Base-by-base conservation (phyloP, 1,284 basidiomycete species). In the Xerocomus nothofagi region DNA sequence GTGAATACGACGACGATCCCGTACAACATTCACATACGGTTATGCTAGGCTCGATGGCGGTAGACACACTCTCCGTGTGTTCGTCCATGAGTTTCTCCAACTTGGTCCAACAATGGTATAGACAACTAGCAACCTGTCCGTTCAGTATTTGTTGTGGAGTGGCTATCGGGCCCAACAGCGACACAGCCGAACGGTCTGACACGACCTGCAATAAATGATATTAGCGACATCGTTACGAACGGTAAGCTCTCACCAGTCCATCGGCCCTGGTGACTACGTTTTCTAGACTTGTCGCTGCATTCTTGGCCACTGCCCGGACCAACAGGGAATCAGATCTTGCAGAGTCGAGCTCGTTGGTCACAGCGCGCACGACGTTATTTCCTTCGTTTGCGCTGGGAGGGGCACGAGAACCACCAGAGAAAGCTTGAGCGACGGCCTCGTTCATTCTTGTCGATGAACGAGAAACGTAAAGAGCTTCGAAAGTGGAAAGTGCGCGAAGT, bases 241-340 rank as follows among this genome's bases (percentile, higher is more conserved):
- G 18, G 12, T 15, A 5, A 29, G 6, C 20, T 71, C 84, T 60
- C 50, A 95, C 91, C 69, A 91, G 59, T 17, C 68, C 71, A 44
- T 95, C 91, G 6, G 81, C 68, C 44, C 84, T 75, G 3, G 74
- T 73, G 14, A 83, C 62, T 57, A 92, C 74, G 56, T 75, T 76
- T 23, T 91, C 88, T 37, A 97, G 62, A 38, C 84, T 82, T 14
- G 79, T 74, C 12, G 74, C 76, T 0, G 81, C 83, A 61, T 84
- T 86, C 59, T 85, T 85, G 4, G 93, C 91, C 4, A 95, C 85
- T 2, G 82, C 80, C 48, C 80, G 79, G 6, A 93, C 82, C 8
- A 98, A 75, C 26, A 98, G 65, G 0, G 95, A 95, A 69, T 98
- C 95, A 65, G 97, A 98, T 49, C 88, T 82, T 3, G 93, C 93